Conservation (phyloP, 2,329 filamentous ascomycete species). For the Fusarium circinatum region DNA sequence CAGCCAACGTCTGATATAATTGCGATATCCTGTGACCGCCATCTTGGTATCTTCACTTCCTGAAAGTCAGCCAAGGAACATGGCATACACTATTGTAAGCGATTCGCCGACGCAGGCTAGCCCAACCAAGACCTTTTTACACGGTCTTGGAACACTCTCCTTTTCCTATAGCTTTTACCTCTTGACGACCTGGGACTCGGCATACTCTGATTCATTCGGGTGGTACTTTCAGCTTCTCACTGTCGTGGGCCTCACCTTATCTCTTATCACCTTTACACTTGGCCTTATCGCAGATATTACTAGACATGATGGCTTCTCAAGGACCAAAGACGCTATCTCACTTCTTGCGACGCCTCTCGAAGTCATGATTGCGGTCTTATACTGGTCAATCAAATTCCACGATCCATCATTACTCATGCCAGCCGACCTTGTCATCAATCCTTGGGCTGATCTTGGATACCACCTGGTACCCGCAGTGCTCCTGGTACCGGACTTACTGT, state of each 20-base stretch:
- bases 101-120: no score
- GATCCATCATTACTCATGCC: constrained; percentile 11
- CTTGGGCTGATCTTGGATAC: constrained; percentile 4
- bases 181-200: constrained; percentile 1
- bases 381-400: constrained; percentile 13
- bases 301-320: background rate
- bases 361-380: constrained; percentile 3
- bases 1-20: background rate
- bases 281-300: background rate
- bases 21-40: no score
- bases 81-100: background rate
- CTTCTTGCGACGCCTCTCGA: constrained; percentile 6
- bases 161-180: constrained; percentile 12
- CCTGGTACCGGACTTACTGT: background rate
- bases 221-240: constrained; percentile 17
- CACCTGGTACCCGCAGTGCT: background rate
- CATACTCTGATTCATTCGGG: constrained; percentile 6
- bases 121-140: background rate
- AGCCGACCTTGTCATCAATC: constrained; percentile 6
- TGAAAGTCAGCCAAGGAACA: background rate
- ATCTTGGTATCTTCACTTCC: no score
- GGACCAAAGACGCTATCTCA: background rate
- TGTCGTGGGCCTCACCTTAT: background rate
- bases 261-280: background rate
- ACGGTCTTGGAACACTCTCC: background rate